Evolutionary conservation across 371 early-diverging fungal species (phyloP), one percentile per base, ranked within the genome.

Genomic region (Batkoa obscura): DNA sequence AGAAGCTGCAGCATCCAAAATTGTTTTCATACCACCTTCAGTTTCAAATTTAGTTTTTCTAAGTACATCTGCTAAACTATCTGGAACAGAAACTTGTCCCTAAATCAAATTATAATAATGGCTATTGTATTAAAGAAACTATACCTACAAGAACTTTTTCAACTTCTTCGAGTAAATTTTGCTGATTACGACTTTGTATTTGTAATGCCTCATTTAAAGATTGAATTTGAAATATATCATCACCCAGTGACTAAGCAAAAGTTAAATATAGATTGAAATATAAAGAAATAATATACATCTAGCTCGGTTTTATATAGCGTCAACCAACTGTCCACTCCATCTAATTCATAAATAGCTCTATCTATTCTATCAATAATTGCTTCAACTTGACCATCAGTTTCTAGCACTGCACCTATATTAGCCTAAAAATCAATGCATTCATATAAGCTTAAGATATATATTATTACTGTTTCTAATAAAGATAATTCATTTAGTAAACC

Each of bases 171-270:
- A 90, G 70, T 35, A 95, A 66, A 23, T 69, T 71, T 36, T 85
- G 80, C 58, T 93, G 94, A 63, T 93, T 95, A 17, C 72, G 68
- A 6, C 88, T 84, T 46, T 86, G 78, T 23, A 88, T 75, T 65
- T 93, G 92, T 59, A 95, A 75, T 35, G 80, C 83, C 55, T 91
- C 84, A 66, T 93, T 94, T 62, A 85, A 81, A 10, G 83, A 72
- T 69, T 93, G 90, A 57, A 95, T 92, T 59, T 90, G 86, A 66
- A 85, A 87, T 55, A 93, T 90, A 68, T 92, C 93, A 65, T 89
- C 87, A 32, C 89, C 94, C 88, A 93, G 92, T 52, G 79, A 75
- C 85, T 86, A 62, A 9, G 23, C 15, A 50, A 32, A 32, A 10
- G 6, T 32, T 33, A 15, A 32, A 1, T 35, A 4, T 33, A 32